Percentiles rank a stretch among this genome's conserved stretches.
Evolutionary conservation across 257 asterid species (phyloP).

Genomic region (Ilex asprella): DNA sequence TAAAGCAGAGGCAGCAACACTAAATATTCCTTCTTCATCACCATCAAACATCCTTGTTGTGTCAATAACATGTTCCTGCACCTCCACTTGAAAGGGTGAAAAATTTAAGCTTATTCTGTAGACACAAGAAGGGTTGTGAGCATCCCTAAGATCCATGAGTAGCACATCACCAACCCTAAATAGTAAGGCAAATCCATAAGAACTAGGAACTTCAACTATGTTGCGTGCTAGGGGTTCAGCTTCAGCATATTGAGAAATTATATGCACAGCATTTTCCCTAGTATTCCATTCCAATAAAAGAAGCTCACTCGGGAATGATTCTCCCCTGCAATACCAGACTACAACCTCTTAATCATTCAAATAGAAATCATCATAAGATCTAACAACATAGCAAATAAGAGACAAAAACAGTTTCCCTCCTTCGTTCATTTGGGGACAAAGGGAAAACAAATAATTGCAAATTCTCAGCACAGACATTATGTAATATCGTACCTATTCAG

Average conservation of each 20-base stretch:
- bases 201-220: slow-evolving; percentile 83
- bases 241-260: slow-evolving; percentile 71
- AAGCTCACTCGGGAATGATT: slow-evolving; percentile 74
- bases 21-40: slow-evolving; percentile 85
- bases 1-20: slow-evolving; percentile 95
- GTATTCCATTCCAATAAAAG: slow-evolving; percentile 74
- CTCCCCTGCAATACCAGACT: slow-evolving; percentile 46
- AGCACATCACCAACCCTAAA: slow-evolving; percentile 89
- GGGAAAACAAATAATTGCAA: slow-evolving; percentile 8
- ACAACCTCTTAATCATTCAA: slow-evolving; percentile 4
- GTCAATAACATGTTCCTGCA: slow-evolving; percentile 40
- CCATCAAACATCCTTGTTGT: slow-evolving; percentile 63
- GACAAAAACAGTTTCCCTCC: slow-evolving; percentile 10
- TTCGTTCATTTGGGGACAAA: neutral
- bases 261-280: slow-evolving; percentile 47
- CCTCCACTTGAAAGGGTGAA: slow-evolving; percentile 49
- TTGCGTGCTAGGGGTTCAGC: slow-evolving; percentile 81
- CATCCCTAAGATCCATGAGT: slow-evolving; percentile 82
- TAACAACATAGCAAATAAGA: slow-evolving; percentile 14
- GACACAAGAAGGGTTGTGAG: slow-evolving; percentile 51
- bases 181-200: slow-evolving; percentile 72
- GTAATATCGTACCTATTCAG: slow-evolving; percentile 63
- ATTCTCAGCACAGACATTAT: slow-evolving; percentile 10
- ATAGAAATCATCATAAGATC: slow-evolving; percentile 4
- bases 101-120: slow-evolving; percentile 63